These are phyloP conservation scores for Ramularia endophylla DNA, from an alignment of 2,329 filamentous ascomycete genomes.

Conservation along the genomic window DNA sequence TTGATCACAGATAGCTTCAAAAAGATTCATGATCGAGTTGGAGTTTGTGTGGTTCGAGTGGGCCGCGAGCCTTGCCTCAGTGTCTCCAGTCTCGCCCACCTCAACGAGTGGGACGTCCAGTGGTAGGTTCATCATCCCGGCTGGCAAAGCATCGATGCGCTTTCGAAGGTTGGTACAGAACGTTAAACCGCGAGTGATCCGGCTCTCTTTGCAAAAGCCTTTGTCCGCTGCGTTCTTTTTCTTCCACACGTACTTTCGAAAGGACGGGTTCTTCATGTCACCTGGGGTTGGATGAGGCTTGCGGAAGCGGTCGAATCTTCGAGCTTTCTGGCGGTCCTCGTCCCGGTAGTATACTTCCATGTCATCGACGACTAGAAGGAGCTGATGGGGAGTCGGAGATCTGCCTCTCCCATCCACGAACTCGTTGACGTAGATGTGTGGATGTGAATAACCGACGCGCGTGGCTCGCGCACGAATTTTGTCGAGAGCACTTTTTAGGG, in stretches of 20 bases:
- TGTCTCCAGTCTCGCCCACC: not conserved
- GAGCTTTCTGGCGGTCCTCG: not conserved
- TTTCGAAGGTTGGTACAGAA: not conserved
- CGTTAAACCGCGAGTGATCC: too few relatives aligned
- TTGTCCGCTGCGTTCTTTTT: not conserved
- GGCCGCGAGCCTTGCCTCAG: not conserved
- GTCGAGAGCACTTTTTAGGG: too few relatives aligned
- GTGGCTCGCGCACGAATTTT: too few relatives aligned
- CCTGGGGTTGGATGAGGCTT: not conserved
- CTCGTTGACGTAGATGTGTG: not conserved
- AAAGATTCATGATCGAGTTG: constrained; percentile 6
- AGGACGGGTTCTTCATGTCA: not conserved
- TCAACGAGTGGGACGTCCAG: not conserved
- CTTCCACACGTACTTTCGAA: not conserved
- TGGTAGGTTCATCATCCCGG: not conserved
- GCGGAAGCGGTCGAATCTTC: not conserved
- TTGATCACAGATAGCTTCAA: not conserved
- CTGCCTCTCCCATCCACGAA: not conserved
- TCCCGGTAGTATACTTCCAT: not conserved
- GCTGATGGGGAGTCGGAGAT: not conserved
- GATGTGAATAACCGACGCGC: too few relatives aligned
- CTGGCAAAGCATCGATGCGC: not conserved
- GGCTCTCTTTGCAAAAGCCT: not conserved
- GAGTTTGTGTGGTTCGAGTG: constrained; percentile 1
- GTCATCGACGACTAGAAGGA: not conserved